phyloP scores from a whole-genome alignment of 495 filamentous ascomycete genomes.

The Neurospora sp. region DNA sequence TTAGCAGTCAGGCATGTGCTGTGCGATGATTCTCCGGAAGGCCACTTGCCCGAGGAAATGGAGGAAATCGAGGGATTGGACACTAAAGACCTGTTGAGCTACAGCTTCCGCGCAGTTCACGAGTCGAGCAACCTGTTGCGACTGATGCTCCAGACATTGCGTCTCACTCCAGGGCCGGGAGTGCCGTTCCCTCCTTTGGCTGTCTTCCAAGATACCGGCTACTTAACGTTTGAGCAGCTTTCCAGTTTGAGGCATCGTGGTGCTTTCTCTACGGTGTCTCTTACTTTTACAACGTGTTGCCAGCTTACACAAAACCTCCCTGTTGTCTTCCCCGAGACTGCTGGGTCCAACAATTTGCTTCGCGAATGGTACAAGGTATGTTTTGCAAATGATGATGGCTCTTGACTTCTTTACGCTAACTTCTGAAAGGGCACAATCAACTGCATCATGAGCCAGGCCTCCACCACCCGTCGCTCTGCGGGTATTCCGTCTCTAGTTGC shows the following conservation, averaged over 20 bases:
- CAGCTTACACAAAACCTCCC: slow-evolving; percentile 38
- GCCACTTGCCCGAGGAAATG: slow-evolving; percentile 63
- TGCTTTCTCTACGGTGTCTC: slow-evolving; percentile 86
- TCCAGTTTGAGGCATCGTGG: slow-evolving; percentile 79
- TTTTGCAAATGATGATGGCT: background rate
- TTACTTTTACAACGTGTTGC: slow-evolving; percentile 76
- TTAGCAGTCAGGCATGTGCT: slow-evolving; percentile 59
- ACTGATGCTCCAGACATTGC: slow-evolving; percentile 38
- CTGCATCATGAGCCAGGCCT: slow-evolving; percentile 58
- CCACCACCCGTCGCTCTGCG: slow-evolving; percentile 84
- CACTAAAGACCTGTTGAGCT: slow-evolving; percentile 83
- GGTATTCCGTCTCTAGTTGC: slow-evolving; percentile 80
- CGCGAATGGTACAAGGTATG: slow-evolving; percentile 62
- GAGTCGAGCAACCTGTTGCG: slow-evolving; percentile 67
- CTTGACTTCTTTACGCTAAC: slow-evolving; percentile 5
- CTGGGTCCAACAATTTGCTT: slow-evolving; percentile 31
- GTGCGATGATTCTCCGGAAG: slow-evolving; percentile 87
- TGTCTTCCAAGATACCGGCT: slow-evolving; percentile 50
- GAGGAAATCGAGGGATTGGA: slow-evolving; percentile 57
- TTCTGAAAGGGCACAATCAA: slow-evolving; percentile 42
- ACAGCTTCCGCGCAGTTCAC: slow-evolving; percentile 84
- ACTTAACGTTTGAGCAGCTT: slow-evolving; percentile 68
- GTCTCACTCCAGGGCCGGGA: slow-evolving; percentile 17
- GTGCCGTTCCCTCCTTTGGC: slow-evolving; percentile 27
- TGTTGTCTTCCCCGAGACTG: slow-evolving; percentile 22